A percentile compares a stretch with the other conserved stretches of the same genome.
phyloP scores from a whole-genome alignment of 2,329 filamentous ascomycete genomes.

The Colletotrichum sp. region DNA sequence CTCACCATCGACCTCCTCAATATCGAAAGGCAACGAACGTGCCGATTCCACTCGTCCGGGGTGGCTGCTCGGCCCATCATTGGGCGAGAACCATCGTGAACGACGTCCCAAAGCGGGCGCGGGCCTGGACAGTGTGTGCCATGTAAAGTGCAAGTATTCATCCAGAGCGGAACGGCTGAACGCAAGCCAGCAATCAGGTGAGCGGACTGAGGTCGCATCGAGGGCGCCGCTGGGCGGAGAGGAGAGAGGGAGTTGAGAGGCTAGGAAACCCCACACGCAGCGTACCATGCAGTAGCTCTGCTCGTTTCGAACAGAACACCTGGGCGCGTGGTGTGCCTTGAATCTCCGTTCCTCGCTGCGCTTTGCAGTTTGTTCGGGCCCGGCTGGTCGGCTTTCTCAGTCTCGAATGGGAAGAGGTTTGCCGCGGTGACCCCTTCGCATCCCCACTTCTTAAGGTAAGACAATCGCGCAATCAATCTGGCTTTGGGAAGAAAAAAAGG shows the following conservation, averaged over 20 bases:
- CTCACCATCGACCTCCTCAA: not conserved
- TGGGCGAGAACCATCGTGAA: conserved; percentile 1
- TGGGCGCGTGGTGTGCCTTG: not conserved
- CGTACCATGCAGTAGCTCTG: not conserved
- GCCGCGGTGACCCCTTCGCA: not conserved
- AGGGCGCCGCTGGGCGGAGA: not conserved
- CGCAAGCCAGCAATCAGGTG: not conserved
- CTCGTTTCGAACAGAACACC: not conserved
- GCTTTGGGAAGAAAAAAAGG: not conserved
- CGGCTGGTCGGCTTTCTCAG: not conserved
- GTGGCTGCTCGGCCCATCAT: not conserved
- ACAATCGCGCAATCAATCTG: not conserved
- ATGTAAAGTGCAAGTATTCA: not conserved
- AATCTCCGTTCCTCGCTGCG: not conserved
- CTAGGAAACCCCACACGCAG: not conserved
- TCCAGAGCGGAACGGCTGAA: not conserved
- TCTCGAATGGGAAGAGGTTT: not conserved
- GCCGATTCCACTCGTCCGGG: not conserved
- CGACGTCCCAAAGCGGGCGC: not conserved
- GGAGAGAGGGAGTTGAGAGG: not conserved
- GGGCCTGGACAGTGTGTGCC: not conserved
- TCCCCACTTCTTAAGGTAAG: not conserved
- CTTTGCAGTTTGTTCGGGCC: not conserved
- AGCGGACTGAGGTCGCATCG: not conserved
- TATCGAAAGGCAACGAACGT: not conserved